Evolutionary conservation across 1,284 basidiomycete genomes (phyloP).

Genomic region (Cryptococcus hybrid): DNA sequence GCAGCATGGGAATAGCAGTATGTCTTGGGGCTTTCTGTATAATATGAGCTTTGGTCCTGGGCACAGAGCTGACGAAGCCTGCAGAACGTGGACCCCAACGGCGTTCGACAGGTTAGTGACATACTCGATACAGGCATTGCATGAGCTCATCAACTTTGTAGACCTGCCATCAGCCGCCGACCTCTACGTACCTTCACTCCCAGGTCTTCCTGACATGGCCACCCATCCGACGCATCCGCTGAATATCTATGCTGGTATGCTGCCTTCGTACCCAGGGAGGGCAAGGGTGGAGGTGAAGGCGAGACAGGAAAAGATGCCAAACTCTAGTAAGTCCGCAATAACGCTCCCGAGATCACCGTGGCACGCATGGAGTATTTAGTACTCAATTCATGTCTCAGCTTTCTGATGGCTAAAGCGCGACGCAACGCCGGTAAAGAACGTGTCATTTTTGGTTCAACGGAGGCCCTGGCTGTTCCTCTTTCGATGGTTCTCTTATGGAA

Average conservation of each 20-base stretch:
- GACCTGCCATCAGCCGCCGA: conserved; percentile 62
- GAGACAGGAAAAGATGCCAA: conserved; percentile 42
- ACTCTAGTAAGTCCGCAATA: conserved; percentile 42
- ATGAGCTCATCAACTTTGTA: too few relatives aligned
- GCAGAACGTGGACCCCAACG: too few relatives aligned
- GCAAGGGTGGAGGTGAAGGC: conserved; percentile 43
- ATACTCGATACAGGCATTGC: too few relatives aligned
- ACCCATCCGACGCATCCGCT: conserved; percentile 60
- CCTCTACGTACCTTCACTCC: conserved; percentile 75
- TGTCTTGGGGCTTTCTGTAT: too few relatives aligned
- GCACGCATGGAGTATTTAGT: not conserved
- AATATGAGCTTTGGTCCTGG: too few relatives aligned
- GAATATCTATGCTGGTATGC: conserved; percentile 74
- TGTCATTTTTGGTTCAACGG: conserved; percentile 96
- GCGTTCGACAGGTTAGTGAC: too few relatives aligned
- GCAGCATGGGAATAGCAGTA: too few relatives aligned
- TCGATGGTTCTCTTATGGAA: conserved; percentile 98
- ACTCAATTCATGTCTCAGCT: conserved; percentile 52
- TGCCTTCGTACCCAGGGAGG: conserved; percentile 70
- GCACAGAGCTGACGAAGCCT: too few relatives aligned
- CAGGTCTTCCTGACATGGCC: conserved; percentile 63
- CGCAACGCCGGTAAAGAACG: conserved; percentile 82
- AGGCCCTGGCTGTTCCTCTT: conserved; percentile 93
- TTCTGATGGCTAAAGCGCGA: conserved; percentile 85
- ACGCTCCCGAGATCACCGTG: not conserved